Evolutionary conservation across 2,329 filamentous ascomycete species (phyloP).

Genomic region (Stagonosporopsis vannaccii): DNA sequence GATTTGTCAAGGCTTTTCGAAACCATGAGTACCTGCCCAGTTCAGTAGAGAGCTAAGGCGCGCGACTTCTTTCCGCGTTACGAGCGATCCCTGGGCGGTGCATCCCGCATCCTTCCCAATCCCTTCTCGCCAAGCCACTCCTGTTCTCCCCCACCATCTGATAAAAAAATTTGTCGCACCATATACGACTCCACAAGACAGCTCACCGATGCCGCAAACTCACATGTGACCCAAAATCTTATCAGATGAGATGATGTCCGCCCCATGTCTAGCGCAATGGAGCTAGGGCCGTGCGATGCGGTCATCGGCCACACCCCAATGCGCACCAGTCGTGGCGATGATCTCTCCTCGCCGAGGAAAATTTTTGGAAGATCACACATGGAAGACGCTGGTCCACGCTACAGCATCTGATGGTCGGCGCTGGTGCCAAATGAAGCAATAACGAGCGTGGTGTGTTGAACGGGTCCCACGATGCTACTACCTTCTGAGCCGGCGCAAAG

Average conservation of each 20-base stretch:
- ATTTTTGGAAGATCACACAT: conserved; percentile 21
- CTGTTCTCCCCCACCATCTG: conserved; percentile 26
- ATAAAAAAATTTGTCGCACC: conserved; percentile 28
- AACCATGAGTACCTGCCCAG: not conserved
- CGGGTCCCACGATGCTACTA: conserved; percentile 16
- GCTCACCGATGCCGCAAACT: conserved; percentile 27
- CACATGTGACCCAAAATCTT: conserved; percentile 24
- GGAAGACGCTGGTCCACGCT: conserved; percentile 5
- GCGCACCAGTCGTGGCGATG: conserved; percentile 21
- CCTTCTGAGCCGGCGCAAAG: conserved; percentile 6
- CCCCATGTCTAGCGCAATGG: conserved; percentile 13
- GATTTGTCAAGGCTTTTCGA: not conserved
- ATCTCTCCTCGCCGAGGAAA: conserved; percentile 23
- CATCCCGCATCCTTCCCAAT: conserved; percentile 21
- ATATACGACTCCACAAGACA: conserved; percentile 1
- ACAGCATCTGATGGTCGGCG: conserved; percentile 23
- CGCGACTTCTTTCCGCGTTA: not conserved
- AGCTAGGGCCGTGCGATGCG: conserved; percentile 19
- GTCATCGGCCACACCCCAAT: conserved; percentile 18
- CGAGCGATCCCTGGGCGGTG: not conserved
- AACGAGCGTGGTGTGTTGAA: conserved; percentile 12
- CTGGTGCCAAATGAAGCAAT: conserved; percentile 26
- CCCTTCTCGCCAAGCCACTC: conserved; percentile 16
- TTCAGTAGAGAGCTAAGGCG: not conserved
- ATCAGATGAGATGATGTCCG: conserved; percentile 37